Percentiles rank a stretch among this genome's conserved stretches.
Conservation (phyloP, 176 grass and related monocot species). For the Typha latifolia region DNA sequence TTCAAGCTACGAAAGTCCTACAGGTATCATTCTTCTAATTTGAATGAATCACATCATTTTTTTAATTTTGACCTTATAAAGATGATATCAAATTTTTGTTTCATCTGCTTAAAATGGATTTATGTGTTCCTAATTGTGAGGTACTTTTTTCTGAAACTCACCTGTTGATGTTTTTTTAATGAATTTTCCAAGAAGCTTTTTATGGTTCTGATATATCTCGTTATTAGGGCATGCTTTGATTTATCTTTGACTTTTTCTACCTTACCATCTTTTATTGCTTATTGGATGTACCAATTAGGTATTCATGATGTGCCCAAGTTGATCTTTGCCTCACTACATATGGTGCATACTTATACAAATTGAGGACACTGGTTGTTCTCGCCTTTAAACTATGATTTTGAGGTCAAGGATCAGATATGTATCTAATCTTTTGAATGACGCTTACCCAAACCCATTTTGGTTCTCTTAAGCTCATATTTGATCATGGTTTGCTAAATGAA, state of each 20-base stretch:
- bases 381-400: neutral
- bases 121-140: neutral
- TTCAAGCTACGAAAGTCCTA: slow-evolving; percentile 54
- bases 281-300: neutral
- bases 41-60: neutral
- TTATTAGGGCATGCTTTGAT: neutral
- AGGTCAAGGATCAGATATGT: neutral
- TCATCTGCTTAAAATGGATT: neutral
- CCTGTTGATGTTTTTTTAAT: neutral
- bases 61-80: neutral
- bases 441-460: neutral
- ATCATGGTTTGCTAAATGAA: neutral
- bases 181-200: neutral
- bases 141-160: neutral
- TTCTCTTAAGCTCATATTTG: neutral
- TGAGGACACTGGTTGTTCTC: neutral
- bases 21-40: slow-evolving; percentile 40
- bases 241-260: neutral
- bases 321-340: no score
- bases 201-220: neutral
- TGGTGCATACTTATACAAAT: neutral
- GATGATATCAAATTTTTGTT: no score
- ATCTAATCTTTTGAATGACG: neutral
- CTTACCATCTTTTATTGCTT: neutral
- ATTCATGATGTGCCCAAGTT: neutral